Evolutionary conservation across 2,329 filamentous ascomycete species (phyloP), one percentile per base, ranked within the genome.

Genomic region (Rhexocercosporidium sp.): DNA sequence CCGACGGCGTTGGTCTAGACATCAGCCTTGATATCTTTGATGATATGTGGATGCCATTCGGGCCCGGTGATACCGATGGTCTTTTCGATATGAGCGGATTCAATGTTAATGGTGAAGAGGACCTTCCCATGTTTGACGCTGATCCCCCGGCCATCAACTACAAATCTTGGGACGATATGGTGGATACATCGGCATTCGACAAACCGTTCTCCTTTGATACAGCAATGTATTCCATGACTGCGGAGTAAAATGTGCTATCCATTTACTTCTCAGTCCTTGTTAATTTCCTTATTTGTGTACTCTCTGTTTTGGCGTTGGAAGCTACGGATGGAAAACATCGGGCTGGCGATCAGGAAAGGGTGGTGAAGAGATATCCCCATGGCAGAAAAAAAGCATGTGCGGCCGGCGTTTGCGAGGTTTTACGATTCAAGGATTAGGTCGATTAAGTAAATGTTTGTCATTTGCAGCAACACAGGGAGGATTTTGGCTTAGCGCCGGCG

Each of bases 191-290:
- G 0, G 82, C 86, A 72, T 85, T 86, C 69, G 79, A 79, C 62
- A 87, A 88, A 75, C 81, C 84, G 0, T 86, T 87, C 69, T 74
- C 81, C 69, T 78, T 89, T 63, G 85, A 88, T 67, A 81, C 80
- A 54, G 78, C 76, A 7, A 69, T 82, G 16, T 85, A 81, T 73
- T 79, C 77, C 27, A 74, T 84, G 72, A 79, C 82, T 67, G 76
- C 75, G 16, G 70, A 71, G 71, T 77, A 75, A 64, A 62, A 54
- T 9, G 6, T 29, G n/a, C 31, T 59, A 56, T 44, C n/a, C 56
- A 56, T 47, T 62, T 62, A 37, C 39, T 68, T 63, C 44, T 64
- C 57, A 59, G 41, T 62, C 65, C 64, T 74, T 25, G 18, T 18
- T 49, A 61, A 64, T 65, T 62, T 64, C 53, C n/a, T 20, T 47